These are phyloP conservation scores for Fusarium sp. DNA, from an alignment of 2,329 filamentous ascomycete species.

Conservation along the genomic window DNA sequence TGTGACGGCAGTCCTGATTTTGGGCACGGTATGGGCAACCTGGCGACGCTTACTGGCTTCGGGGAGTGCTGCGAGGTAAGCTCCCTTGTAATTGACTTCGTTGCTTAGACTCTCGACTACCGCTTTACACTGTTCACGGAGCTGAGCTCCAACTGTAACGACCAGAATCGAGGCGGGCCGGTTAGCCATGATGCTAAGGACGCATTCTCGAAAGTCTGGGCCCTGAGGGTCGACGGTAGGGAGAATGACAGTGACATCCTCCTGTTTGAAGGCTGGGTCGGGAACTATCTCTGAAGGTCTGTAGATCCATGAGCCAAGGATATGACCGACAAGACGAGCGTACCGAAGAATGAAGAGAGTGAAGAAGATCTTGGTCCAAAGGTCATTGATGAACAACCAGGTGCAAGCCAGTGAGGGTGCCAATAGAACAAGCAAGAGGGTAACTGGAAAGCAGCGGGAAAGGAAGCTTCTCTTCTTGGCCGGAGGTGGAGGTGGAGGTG, in stretches of 20 bases:
- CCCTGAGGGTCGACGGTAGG: constrained; percentile 61
- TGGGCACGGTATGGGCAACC: constrained; percentile 54
- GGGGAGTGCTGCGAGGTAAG: constrained; percentile 47
- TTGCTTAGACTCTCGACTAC: constrained; percentile 14
- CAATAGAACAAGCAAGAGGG: constrained; percentile 2
- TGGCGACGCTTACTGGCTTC: constrained; percentile 63
- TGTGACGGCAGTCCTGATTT: constrained; percentile 55
- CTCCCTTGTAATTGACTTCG: constrained; percentile 26
- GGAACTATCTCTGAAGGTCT: constrained; percentile 44
- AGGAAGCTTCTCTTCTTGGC: not conserved
- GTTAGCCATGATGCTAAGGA: constrained; percentile 55
- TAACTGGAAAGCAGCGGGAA: constrained; percentile 7
- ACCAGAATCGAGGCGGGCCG: constrained; percentile 55
- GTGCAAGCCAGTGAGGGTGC: not conserved
- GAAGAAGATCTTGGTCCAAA: constrained; percentile 33
- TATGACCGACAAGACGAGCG: constrained; percentile 57
- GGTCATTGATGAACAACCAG: constrained; percentile 31
- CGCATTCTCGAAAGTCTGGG: constrained; percentile 55
- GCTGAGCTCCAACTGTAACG: constrained; percentile 55
- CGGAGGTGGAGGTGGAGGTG: not conserved
- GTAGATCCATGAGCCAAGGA: constrained; percentile 56
- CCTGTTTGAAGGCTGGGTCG: constrained; percentile 47
- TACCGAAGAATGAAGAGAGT: constrained; percentile 56
- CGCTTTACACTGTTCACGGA: constrained; percentile 35
- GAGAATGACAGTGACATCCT: constrained; percentile 63